phyloP scores from a whole-genome alignment of 305 asterid species.

The Solanum hybrid region DNA sequence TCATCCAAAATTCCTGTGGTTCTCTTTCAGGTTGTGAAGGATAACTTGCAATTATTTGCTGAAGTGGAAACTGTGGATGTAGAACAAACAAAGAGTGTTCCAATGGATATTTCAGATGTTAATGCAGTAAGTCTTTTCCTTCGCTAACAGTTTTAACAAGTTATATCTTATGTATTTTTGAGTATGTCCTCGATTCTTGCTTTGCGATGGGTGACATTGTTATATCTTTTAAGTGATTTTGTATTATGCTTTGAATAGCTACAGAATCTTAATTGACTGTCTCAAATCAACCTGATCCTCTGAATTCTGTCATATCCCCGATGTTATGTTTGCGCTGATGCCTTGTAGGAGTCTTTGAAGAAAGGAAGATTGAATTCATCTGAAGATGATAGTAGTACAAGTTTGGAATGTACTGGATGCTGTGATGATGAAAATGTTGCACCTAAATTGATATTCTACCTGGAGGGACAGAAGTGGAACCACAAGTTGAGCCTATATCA shows the following conservation, averaged over 20 bases:
- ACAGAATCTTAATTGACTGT: not conserved
- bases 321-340: not conserved
- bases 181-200: not conserved
- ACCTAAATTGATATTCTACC: slow-evolving; percentile 44
- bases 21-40: slow-evolving; percentile 34
- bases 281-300: not conserved
- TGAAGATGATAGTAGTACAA: slow-evolving; percentile 20
- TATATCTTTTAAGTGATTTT: not conserved
- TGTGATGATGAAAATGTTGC: slow-evolving; percentile 30
- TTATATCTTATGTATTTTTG: not conserved
- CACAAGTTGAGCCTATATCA: slow-evolving; percentile 58
- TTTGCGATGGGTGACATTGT: not conserved
- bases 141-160: slow-evolving; percentile 8
- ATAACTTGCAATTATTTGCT: slow-evolving; percentile 23
- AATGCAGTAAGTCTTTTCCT: slow-evolving; percentile 33
- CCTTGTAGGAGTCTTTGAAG: slow-evolving; percentile 34
- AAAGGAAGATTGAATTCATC: slow-evolving; percentile 28
- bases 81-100: slow-evolving; percentile 21
- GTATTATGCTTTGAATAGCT: not conserved
- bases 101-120: slow-evolving; percentile 24
- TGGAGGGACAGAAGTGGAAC: slow-evolving; percentile 62
- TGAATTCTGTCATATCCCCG: not conserved
- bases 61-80: slow-evolving; percentile 23
- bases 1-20: not conserved
- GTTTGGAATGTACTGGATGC: slow-evolving; percentile 24